phyloP scores from a whole-genome alignment of 2,329 filamentous ascomycete genomes.

The Lasiodiplodia gonubiensis region DNA sequence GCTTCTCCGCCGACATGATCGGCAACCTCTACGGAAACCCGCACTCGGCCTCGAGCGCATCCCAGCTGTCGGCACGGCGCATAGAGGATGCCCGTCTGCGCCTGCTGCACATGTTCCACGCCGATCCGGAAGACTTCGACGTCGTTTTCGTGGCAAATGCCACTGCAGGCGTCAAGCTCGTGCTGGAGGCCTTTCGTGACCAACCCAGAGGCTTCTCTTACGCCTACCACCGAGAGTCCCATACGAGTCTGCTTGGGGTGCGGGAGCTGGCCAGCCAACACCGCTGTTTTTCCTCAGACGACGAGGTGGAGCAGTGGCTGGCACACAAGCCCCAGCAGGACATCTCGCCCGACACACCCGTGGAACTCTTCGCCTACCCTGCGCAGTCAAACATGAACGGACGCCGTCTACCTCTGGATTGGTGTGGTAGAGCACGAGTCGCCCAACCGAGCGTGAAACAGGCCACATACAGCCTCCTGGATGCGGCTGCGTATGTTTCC shows the following conservation, averaged over 20 bases:
- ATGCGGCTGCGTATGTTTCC: constrained; percentile 81
- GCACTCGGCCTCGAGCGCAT: constrained; percentile 83
- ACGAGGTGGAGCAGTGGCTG: constrained; percentile 70
- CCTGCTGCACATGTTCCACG: constrained; percentile 77
- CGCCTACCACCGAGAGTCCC: constrained; percentile 80
- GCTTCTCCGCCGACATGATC: constrained; percentile 79
- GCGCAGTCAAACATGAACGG: constrained; percentile 95
- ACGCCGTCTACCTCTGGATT: constrained; percentile 71
- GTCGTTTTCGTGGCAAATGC: constrained; percentile 91
- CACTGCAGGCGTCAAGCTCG: constrained; percentile 87
- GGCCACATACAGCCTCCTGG: constrained; percentile 71
- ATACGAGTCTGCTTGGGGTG: constrained; percentile 85
- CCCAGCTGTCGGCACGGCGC: constrained; percentile 74
- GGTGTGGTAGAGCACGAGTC: constrained; percentile 59
- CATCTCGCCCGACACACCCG: constrained; percentile 36
- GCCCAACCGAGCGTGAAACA: constrained; percentile 38
- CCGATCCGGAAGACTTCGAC: constrained; percentile 81
- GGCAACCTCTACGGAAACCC: constrained; percentile 86
- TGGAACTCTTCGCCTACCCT: constrained; percentile 75
- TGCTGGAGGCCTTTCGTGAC: constrained; percentile 76
- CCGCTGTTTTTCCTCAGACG: constrained; percentile 68
- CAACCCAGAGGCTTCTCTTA: constrained; percentile 76
- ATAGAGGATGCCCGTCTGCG: constrained; percentile 78
- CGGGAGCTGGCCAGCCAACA: constrained; percentile 70
- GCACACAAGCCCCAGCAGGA: constrained; percentile 38